These are phyloP conservation scores for Aspergillus sp. DNA, from an alignment of 2,329 filamentous ascomycete species.

Conservation along the genomic window DNA sequence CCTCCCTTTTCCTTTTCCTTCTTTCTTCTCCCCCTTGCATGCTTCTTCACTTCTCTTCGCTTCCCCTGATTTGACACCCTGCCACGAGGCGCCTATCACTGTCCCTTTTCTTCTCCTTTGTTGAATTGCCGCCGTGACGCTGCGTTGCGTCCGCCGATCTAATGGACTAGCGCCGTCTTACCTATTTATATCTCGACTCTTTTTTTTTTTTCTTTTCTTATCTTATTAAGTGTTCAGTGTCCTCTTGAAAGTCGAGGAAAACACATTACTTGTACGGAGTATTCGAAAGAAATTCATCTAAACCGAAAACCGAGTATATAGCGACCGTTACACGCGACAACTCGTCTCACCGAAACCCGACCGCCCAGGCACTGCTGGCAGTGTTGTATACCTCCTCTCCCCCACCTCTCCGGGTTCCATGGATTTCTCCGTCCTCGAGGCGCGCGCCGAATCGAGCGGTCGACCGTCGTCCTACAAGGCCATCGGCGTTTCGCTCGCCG, in stretches of 20 bases:
- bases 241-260: not conserved
- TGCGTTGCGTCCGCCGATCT: not conserved
- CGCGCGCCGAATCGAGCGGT: constrained; percentile 39
- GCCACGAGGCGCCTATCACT: not conserved
- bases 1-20: not conserved
- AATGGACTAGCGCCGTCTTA: not conserved
- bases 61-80: not conserved
- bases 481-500: constrained; percentile 80
- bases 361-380: constrained; percentile 1
- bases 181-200: not conserved
- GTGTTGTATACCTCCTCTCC: not conserved
- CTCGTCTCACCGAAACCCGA: not conserved
- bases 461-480: constrained; percentile 71
- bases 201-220: not conserved
- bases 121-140: not conserved
- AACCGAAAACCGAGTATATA: not conserved
- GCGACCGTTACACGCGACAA: not conserved
- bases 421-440: constrained; percentile 35
- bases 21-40: not conserved
- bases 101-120: not conserved
- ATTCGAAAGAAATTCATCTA: not conserved
- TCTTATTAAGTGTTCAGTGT: not conserved
- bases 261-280: not conserved
- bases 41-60: not conserved
- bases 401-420: not conserved